Base-by-base conservation (phyloP, 495 filamentous ascomycete species). In the Paragyromitra xinjiangensis region DNA sequence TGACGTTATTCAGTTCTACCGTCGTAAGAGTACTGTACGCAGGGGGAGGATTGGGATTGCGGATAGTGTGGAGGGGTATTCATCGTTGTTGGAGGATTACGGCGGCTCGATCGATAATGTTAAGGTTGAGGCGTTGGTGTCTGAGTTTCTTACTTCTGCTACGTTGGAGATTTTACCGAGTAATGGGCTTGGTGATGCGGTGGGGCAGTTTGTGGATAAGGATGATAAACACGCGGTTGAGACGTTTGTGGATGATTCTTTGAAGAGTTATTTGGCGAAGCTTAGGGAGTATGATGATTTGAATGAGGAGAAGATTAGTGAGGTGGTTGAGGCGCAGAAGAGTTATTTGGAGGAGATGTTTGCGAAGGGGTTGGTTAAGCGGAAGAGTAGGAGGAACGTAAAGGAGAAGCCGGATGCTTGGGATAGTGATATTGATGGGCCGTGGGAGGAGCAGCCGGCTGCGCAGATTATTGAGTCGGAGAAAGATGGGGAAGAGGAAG, bases 171-270 rank as follows among this genome's bases (percentile, higher is more conserved):
- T 98, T 71, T 86, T 99, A 0, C 94, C 95, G 0, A 91, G 95
- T 80, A 94, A 94, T 64, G 92, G 90, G 0, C 97, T 99, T 81
- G 92, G 94, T 6, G 94, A 98, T 83, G 96, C 95, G 0, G 94
- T 99, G 7, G 90, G 90, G 67, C 93, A 96, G 75, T 99, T 94
- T 82, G 93, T 98, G 29, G 91, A 94, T 83, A 98, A 98, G 77
- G 93, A 97, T 79, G 95, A 99, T 84, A 96, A 94, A 77, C 90
- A 95, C 77, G 94, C 94, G 0, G 92, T 98, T 88, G 91, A 97
- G 79, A 88, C 88, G 78, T 98, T 98, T 79, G 92, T 98, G 29
- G 89, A 89, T 53, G 91, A 96, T 16, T 93, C 91, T 26, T 85
- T 98, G 1, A 86, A 88, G 14, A 89, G 86, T 72, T 93, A 97